These are phyloP conservation scores for Rosa hybrid DNA, from an alignment of 331 rosid species.

Conservation along the genomic window DNA sequence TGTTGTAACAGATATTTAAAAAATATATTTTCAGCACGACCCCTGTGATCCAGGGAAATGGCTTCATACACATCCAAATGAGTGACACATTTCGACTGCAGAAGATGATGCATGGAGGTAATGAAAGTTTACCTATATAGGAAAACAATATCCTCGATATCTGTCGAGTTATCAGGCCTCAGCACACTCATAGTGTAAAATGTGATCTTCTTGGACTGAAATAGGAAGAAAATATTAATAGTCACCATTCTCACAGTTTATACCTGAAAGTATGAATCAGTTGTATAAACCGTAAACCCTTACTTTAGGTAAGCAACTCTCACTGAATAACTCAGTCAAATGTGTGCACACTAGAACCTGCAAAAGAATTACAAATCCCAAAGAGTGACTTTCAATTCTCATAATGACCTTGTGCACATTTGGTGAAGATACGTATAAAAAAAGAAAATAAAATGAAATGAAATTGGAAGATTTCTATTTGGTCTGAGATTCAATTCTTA, in stretches of 20 bases:
- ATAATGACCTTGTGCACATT: neutral
- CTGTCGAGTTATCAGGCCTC: slow-evolving; percentile 65
- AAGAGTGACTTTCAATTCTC: slow-evolving; percentile 7
- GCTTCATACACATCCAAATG: slow-evolving; percentile 9
- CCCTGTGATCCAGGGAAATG: slow-evolving; percentile 6
- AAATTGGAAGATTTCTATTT: neutral
- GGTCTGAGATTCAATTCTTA: neutral
- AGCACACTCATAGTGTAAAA: slow-evolving; percentile 88
- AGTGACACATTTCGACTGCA: slow-evolving; percentile 7
- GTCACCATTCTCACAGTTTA: slow-evolving; percentile 14
- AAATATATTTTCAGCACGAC: neutral
- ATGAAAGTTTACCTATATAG: slow-evolving; percentile 69
- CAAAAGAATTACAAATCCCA: slow-evolving; percentile 28
- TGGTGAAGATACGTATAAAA: neutral
- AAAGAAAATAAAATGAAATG: neutral
- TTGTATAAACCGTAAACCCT: slow-evolving; percentile 16
- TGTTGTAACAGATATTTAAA: neutral
- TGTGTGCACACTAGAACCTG: slow-evolving; percentile 95
- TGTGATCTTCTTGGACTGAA: slow-evolving; percentile 77
- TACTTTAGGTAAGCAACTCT: slow-evolving; percentile 66
- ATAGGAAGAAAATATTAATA: slow-evolving; percentile 24
- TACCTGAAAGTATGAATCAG: slow-evolving; percentile 19
- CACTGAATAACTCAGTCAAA: slow-evolving; percentile 84
- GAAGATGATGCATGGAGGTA: slow-evolving; percentile 19
- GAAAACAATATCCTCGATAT: slow-evolving; percentile 66